Percentiles rank a stretch among this genome's conserved stretches.
Evolutionary conservation across 2,329 filamentous ascomycete species (phyloP).

Genomic region (Xenosphaeropsis pyriputrescens): DNA sequence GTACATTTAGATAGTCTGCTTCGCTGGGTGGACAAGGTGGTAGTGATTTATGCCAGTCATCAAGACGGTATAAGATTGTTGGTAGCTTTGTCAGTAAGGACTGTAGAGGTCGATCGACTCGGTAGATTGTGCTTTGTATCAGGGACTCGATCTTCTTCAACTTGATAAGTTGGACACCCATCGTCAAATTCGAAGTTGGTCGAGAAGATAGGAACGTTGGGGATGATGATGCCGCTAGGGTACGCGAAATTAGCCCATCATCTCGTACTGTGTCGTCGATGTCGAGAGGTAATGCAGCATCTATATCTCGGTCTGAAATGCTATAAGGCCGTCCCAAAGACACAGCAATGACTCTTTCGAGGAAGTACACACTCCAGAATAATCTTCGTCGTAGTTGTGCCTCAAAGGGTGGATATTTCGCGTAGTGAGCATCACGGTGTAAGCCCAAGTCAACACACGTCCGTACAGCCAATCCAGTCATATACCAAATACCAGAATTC

Average conservation of each 20-base stretch:
- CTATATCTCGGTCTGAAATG: slow-evolving; percentile 33
- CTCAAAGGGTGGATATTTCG: slow-evolving; percentile 23
- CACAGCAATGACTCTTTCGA: slow-evolving; percentile 32
- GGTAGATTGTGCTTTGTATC: slow-evolving; percentile 35
- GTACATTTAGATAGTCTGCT: slow-evolving; percentile 30
- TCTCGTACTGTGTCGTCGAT: slow-evolving; percentile 25
- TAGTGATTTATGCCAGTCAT: slow-evolving; percentile 28
- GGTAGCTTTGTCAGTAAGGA: slow-evolving; percentile 31
- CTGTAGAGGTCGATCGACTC: slow-evolving; percentile 28
- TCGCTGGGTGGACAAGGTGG: slow-evolving; percentile 17
- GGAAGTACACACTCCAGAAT: slow-evolving; percentile 35
- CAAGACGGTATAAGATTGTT: slow-evolving; percentile 26
- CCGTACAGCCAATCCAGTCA: slow-evolving; percentile 36
- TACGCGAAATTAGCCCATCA: slow-evolving; percentile 10
- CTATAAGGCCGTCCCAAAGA: slow-evolving; percentile 34
- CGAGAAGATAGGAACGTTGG: slow-evolving; percentile 15
- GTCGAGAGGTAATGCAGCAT: slow-evolving; percentile 29
- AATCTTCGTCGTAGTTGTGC: slow-evolving; percentile 29
- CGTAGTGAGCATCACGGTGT: slow-evolving; percentile 30
- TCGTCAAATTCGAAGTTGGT: slow-evolving; percentile 22
- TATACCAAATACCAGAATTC: slow-evolving; percentile 36
- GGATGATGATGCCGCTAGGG: slow-evolving; percentile 16
- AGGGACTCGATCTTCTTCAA: slow-evolving; percentile 31
- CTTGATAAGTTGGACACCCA: slow-evolving; percentile 27
- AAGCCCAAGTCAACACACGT: slow-evolving; percentile 35